These are phyloP conservation scores for Microcera coccophila DNA, from an alignment of 2,329 filamentous ascomycete genomes.

Conservation along the genomic window DNA sequence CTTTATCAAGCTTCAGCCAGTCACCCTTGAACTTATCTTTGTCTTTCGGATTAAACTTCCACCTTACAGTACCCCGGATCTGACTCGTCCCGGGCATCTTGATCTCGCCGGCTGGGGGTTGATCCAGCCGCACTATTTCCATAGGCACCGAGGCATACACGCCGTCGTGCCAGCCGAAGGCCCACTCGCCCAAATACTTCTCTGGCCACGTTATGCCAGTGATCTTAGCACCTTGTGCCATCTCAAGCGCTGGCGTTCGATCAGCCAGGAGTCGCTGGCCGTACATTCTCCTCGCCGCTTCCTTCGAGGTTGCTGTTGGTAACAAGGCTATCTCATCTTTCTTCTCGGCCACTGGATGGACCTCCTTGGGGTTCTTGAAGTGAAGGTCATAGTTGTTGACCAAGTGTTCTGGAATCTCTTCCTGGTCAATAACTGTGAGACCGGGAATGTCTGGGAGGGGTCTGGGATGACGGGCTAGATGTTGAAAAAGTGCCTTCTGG, in stretches of 20 bases:
- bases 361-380: slow-evolving; percentile 38
- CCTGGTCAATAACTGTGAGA: slow-evolving; percentile 45
- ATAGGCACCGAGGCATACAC: slow-evolving; percentile 46
- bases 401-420: slow-evolving; percentile 36
- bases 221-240: slow-evolving; percentile 47
- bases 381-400: slow-evolving; percentile 53
- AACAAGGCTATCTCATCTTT: slow-evolving; percentile 37
- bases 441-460: slow-evolving; percentile 49
- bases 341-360: slow-evolving; percentile 42
- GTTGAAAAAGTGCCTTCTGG: slow-evolving; percentile 49
- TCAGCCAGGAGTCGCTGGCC: slow-evolving; percentile 45
- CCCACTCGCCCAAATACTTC: slow-evolving; percentile 53
- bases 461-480: slow-evolving; percentile 51
- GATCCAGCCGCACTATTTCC: slow-evolving; percentile 46
- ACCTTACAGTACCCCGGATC: slow-evolving; percentile 47
- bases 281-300: slow-evolving; percentile 46
- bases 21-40: slow-evolving; percentile 37
- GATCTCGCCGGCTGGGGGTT: slow-evolving; percentile 44
- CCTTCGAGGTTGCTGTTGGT: slow-evolving; percentile 44
- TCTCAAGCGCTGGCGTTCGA: slow-evolving; percentile 43
- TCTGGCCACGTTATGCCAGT: slow-evolving; percentile 49
- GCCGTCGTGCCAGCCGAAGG: slow-evolving; percentile 55
- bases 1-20: slow-evolving; percentile 62
- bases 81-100: slow-evolving; percentile 44
- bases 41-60: slow-evolving; percentile 50